Percentiles rank a stretch among this genome's conserved stretches.
Conservation (phyloP, 768 basidiomycete genomes). For the Mycena vulgaris region DNA sequence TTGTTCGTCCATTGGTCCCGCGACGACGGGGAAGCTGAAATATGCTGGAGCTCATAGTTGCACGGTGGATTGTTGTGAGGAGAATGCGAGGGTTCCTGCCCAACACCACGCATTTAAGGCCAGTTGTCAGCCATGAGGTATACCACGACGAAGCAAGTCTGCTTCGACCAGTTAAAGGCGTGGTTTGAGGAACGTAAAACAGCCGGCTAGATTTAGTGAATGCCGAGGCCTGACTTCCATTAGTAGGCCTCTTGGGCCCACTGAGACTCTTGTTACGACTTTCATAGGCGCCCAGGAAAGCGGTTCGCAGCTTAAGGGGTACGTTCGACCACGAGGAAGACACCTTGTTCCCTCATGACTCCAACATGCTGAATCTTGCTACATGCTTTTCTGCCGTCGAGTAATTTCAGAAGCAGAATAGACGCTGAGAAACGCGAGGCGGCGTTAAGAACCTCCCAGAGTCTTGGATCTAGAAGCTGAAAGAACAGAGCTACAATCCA, state of each 20-base stretch:
- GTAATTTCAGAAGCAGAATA: not conserved
- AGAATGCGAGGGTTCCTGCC: not conserved
- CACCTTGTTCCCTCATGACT: no score
- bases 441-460: not conserved
- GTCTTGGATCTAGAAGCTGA: no score
- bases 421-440: not conserved
- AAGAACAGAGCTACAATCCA: no score
- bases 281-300: no score
- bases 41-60: constrained; percentile 11
- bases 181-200: not conserved
- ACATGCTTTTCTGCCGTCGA: not conserved
- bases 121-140: not conserved
- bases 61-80: not conserved
- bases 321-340: no score
- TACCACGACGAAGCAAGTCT: not conserved
- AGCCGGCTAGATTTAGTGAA: no score
- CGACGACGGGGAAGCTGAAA: constrained; percentile 1
- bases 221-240: no score
- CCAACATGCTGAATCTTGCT: no score
- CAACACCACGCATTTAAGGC: not conserved
- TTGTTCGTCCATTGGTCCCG: not conserved
- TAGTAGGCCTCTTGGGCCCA: no score
- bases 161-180: not conserved
- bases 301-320: no score
- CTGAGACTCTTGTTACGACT: no score